Conservation (phyloP, 495 filamentous ascomycete species). For the Hypomontagnella monticulosa region DNA sequence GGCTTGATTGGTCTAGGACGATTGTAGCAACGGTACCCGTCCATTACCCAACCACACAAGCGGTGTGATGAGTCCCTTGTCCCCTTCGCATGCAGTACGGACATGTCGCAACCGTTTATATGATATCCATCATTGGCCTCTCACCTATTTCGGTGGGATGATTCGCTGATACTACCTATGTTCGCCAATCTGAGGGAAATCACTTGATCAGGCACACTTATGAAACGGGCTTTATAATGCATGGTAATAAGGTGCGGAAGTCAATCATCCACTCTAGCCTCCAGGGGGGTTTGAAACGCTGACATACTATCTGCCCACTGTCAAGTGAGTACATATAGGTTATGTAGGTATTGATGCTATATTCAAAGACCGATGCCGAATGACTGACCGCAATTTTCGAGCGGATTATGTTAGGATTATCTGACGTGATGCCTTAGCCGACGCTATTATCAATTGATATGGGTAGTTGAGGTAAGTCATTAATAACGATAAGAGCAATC, state of each 20-base stretch:
- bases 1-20: constrained; percentile 22
- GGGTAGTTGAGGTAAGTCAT: neutral
- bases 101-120: neutral
- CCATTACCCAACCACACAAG: constrained; percentile 24
- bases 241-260: constrained; percentile 1
- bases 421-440: constrained; percentile 34
- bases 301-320: neutral
- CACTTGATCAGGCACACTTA: constrained; percentile 25
- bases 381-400: constrained; percentile 19
- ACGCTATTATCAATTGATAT: neutral
- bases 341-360: neutral
- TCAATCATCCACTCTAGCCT: constrained; percentile 12
- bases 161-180: constrained; percentile 5
- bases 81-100: constrained; percentile 7
- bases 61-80: constrained; percentile 33
- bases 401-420: constrained; percentile 18
- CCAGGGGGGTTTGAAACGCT: constrained; percentile 10
- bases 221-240: constrained; percentile 22
- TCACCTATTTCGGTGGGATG: constrained; percentile 21
- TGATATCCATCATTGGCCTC: constrained; percentile 14
- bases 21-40: constrained; percentile 20
- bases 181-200: constrained; percentile 29
- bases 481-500: constrained; percentile 1
- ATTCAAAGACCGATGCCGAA: constrained; percentile 22
- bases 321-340: neutral